A percentile compares a stretch with the other conserved stretches of the same genome.
Evolutionary conservation across 2,329 filamentous ascomycete species (phyloP).

Genomic region (Arachnopeziza araneosa): DNA sequence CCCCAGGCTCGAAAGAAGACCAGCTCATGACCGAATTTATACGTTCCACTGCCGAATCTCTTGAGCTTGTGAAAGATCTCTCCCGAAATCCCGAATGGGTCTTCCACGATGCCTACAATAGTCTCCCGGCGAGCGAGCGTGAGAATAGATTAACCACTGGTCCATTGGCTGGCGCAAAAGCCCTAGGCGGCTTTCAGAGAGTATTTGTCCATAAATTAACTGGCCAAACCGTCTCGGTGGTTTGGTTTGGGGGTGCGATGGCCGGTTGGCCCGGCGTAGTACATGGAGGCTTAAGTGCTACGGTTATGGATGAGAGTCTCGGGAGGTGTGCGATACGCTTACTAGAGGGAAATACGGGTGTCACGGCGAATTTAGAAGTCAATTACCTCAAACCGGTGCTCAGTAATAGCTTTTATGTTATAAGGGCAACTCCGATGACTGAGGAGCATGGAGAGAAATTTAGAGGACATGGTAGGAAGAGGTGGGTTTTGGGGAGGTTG

Average conservation of each 20-base stretch:
- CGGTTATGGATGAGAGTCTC: constrained; percentile 63
- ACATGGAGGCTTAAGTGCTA: constrained; percentile 67
- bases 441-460: constrained; percentile 17
- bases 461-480: constrained; percentile 37
- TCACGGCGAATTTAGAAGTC: constrained; percentile 53
- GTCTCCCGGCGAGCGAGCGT: constrained; percentile 13
- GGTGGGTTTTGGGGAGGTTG: constrained; percentile 48
- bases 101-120: constrained; percentile 39
- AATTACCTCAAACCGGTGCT: constrained; percentile 57
- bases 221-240: constrained; percentile 54
- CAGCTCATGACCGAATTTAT: constrained; percentile 36
- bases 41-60: constrained; percentile 36
- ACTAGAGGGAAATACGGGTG: constrained; percentile 44
- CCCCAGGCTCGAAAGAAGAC: constrained; percentile 38
- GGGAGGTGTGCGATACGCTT: constrained; percentile 52
- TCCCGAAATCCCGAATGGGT: constrained; percentile 38
- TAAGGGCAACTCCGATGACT: constrained; percentile 42
- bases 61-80: constrained; percentile 44
- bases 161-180: constrained; percentile 37
- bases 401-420: constrained; percentile 57
- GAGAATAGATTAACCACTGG: constrained; percentile 36
- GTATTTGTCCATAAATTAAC: constrained; percentile 58
- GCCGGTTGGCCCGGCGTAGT: constrained; percentile 66
- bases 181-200: constrained; percentile 47
- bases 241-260: constrained; percentile 61